Conservation (phyloP, 108 stramenopile genomes). For the Conticribra weissflogii region DNA sequence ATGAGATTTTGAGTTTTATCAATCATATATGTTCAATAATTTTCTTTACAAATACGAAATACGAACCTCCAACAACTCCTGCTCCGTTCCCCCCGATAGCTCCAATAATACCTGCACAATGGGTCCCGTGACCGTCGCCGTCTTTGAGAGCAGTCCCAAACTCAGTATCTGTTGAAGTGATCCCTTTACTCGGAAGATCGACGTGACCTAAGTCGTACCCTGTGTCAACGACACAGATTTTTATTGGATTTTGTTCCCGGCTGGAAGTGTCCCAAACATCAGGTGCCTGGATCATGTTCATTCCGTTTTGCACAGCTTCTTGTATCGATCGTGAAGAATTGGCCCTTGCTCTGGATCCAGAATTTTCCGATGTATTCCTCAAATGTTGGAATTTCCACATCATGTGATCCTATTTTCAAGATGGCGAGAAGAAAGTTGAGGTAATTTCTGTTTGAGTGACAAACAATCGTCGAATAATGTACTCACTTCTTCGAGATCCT, state of each 20-base stretch:
- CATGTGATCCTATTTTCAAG: conserved; percentile 7
- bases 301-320: conserved; percentile 44
- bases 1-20: no score
- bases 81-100: conserved; percentile 36
- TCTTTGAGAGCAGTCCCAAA: conserved; percentile 5
- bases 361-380: neutral
- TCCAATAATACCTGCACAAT: conserved; percentile 46
- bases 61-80: conserved; percentile 27
- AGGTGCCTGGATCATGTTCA: conserved; percentile 44
- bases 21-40: no score
- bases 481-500: conserved; percentile 15
- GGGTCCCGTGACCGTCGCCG: conserved; percentile 58
- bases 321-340: no score
- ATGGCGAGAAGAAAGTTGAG: neutral
- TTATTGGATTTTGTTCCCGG: conserved; percentile 9
- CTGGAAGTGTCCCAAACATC: conserved; percentile 19
- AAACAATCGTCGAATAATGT: neutral
- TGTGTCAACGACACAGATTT: conserved; percentile 66
- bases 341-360: no score
- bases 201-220: conserved; percentile 53
- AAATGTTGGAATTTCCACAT: conserved; percentile 16
- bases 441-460: neutral
- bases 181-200: conserved; percentile 47
- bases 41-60: conserved; percentile 4
- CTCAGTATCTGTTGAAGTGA: conserved; percentile 28